phyloP scores from a whole-genome alignment of 768 basidiomycete genomes.

The Hemileccinum impolitum region DNA sequence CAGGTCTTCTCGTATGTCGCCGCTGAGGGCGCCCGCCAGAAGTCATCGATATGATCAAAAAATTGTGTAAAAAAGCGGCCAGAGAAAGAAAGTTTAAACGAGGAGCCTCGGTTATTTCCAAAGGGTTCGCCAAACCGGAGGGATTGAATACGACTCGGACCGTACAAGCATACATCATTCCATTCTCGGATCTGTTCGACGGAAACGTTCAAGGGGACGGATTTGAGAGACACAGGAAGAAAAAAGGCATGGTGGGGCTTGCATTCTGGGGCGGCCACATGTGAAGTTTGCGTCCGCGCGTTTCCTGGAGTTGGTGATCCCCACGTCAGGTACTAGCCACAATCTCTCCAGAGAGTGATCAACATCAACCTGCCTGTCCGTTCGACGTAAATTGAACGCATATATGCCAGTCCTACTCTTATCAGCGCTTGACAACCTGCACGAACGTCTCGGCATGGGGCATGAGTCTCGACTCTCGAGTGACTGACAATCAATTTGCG shows the following conservation, averaged over 20 bases:
- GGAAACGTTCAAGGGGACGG: slow-evolving; percentile 25
- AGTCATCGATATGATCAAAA: slow-evolving; percentile 2
- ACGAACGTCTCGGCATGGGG: not conserved
- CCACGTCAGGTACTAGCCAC: slow-evolving; percentile 5
- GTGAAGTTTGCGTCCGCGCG: slow-evolving; percentile 8
- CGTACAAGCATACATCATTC: not conserved
- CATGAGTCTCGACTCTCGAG: slow-evolving; percentile 1
- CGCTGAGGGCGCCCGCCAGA: slow-evolving; percentile 2
- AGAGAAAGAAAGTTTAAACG: not conserved
- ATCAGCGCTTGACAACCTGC: not conserved
- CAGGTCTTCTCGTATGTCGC: slow-evolving; percentile 18
- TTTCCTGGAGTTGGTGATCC: not conserved
- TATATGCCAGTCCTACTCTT: slow-evolving; percentile 1
- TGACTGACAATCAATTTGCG: slow-evolving; percentile 10
- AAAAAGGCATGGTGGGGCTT: slow-evolving; percentile 3
- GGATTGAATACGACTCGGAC: slow-evolving; percentile 1
- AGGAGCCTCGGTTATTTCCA: not conserved
- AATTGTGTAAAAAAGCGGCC: slow-evolving; percentile 11
- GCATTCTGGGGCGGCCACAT: slow-evolving; percentile 28
- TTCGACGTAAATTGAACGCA: slow-evolving; percentile 23
- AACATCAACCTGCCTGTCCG: slow-evolving; percentile 2
- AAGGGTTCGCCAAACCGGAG: slow-evolving; percentile 1
- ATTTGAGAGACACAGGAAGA: slow-evolving; percentile 5
- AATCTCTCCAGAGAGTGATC: slow-evolving; percentile 6
- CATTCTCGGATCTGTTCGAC: slow-evolving; percentile 4